These are phyloP conservation scores for Arthrobotrys entomopaga DNA, from an alignment of 2,329 filamentous ascomycete genomes.

Conservation along the genomic window DNA sequence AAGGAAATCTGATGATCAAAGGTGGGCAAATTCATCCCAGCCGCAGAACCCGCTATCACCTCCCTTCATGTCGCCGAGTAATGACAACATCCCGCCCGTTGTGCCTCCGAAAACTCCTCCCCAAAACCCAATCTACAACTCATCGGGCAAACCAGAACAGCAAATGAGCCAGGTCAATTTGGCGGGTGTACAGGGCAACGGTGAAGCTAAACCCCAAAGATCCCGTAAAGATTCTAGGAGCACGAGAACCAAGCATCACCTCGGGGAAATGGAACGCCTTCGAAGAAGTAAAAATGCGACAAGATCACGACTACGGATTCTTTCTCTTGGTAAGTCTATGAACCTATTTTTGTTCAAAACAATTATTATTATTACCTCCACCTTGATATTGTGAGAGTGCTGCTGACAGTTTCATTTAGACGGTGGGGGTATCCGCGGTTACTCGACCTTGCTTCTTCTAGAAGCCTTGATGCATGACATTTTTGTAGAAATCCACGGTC, in stretches of 20 bases:
- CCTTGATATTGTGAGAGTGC: not conserved
- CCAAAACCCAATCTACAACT: constrained; percentile 26
- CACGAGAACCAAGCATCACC: constrained; percentile 30
- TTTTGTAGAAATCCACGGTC: constrained; percentile 84
- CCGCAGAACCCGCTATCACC: constrained; percentile 10
- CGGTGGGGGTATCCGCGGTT: constrained; percentile 95
- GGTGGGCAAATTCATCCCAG: constrained; percentile 9
- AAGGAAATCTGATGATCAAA: constrained; percentile 44
- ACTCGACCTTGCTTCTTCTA: constrained; percentile 97
- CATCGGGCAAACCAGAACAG: constrained; percentile 2
- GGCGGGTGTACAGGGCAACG: constrained; percentile 12
- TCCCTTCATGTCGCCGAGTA: constrained; percentile 16
- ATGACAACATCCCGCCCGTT: constrained; percentile 25
- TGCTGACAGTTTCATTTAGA: constrained; percentile 65
- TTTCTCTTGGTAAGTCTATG: constrained; percentile 35
- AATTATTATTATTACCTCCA: not conserved
- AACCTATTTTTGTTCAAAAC: not conserved
- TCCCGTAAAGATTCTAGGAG: constrained; percentile 36
- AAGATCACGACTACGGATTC: constrained; percentile 37
- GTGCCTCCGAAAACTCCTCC: constrained; percentile 35
- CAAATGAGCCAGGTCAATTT: constrained; percentile 31
- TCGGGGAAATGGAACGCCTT: constrained; percentile 42
- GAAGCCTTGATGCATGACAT: constrained; percentile 98
- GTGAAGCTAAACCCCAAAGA: constrained; percentile 17
- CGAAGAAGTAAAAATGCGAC: constrained; percentile 39